Percentiles rank a stretch among this genome's conserved stretches.
phyloP scores from a whole-genome alignment of 1,284 basidiomycete genomes.

The Cryptococcus hybrid region DNA sequence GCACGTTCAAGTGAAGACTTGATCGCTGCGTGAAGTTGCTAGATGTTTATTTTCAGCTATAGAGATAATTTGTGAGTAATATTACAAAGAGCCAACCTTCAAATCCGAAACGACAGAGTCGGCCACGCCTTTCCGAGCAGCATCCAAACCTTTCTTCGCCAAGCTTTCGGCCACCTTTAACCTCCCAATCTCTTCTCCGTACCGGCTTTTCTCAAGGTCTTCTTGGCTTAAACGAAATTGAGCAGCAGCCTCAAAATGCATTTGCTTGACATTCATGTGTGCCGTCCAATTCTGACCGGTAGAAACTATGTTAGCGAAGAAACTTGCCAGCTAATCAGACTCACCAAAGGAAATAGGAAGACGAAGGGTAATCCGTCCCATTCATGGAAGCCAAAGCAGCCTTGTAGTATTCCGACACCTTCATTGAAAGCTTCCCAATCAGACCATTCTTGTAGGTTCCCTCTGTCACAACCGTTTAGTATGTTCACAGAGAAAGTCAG shows the following conservation, averaged over 20 bases:
- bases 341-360: slow-evolving; percentile 44
- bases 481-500: slow-evolving; percentile 25
- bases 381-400: slow-evolving; percentile 58
- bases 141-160: slow-evolving; percentile 71
- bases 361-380: slow-evolving; percentile 53
- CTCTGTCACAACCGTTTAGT: slow-evolving; percentile 17
- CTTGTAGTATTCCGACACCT: slow-evolving; percentile 68
- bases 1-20: slow-evolving; percentile 60
- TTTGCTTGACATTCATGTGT: slow-evolving; percentile 77
- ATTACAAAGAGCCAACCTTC: slow-evolving; percentile 56
- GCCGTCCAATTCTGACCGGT: slow-evolving; percentile 67
- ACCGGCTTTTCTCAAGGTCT: slow-evolving; percentile 81
- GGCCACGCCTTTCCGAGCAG: slow-evolving; percentile 64
- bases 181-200: slow-evolving; percentile 78
- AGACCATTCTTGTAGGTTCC: slow-evolving; percentile 75
- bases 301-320: neutral
- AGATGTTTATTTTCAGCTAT: slow-evolving; percentile 50
- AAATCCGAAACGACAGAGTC: slow-evolving; percentile 69
- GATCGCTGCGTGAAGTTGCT: slow-evolving; percentile 68
- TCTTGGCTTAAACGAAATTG: slow-evolving; percentile 88
- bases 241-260: slow-evolving; percentile 87
- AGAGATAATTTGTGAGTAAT: neutral
- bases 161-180: slow-evolving; percentile 64
- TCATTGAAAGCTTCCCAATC: slow-evolving; percentile 79
- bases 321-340: slow-evolving; percentile 5